Evolutionary conservation across 768 basidiomycete species (phyloP).

Genomic region (Suillus plorans): DNA sequence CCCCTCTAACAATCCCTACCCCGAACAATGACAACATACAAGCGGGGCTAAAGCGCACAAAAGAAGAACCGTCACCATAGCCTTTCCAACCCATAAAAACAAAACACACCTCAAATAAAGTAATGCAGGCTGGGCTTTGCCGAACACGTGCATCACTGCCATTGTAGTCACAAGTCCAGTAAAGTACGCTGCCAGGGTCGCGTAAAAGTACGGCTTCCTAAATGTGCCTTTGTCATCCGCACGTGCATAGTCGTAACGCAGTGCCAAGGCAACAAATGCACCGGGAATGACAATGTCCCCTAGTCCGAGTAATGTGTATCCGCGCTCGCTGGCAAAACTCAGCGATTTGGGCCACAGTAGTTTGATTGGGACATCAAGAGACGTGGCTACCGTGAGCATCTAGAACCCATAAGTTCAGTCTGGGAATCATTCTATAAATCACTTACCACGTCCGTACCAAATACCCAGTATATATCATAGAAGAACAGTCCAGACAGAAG

Average conservation of each 20-base stretch:
- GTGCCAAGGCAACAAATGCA: slow-evolving; percentile 76
- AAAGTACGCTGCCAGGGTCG: slow-evolving; percentile 70
- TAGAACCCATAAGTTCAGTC: slow-evolving; percentile 26
- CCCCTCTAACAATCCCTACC: slow-evolving; percentile 62
- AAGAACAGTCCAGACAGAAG: slow-evolving; percentile 83
- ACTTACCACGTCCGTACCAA: slow-evolving; percentile 81
- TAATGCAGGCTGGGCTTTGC: slow-evolving; percentile 85
- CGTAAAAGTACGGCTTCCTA: slow-evolving; percentile 73
- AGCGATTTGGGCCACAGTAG: slow-evolving; percentile 81
- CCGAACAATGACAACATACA: slow-evolving; percentile 70
- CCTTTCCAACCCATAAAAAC: background rate
- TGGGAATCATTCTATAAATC: background rate
- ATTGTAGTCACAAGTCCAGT: slow-evolving; percentile 75
- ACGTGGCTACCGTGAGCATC: slow-evolving; percentile 94
- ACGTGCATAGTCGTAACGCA: slow-evolving; percentile 78
- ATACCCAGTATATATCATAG: slow-evolving; percentile 97
- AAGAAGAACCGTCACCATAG: background rate
- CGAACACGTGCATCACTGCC: slow-evolving; percentile 77
- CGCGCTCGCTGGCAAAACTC: slow-evolving; percentile 45
- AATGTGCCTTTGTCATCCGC: slow-evolving; percentile 32
- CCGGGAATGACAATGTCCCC: slow-evolving; percentile 79
- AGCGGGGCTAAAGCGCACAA: slow-evolving; percentile 51
- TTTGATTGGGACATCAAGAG: slow-evolving; percentile 91
- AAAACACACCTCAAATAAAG: slow-evolving; percentile 78
- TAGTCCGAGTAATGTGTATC: slow-evolving; percentile 88